phyloP scores from a whole-genome alignment of 139 green algal species.

The Gonium pectorale region DNA sequence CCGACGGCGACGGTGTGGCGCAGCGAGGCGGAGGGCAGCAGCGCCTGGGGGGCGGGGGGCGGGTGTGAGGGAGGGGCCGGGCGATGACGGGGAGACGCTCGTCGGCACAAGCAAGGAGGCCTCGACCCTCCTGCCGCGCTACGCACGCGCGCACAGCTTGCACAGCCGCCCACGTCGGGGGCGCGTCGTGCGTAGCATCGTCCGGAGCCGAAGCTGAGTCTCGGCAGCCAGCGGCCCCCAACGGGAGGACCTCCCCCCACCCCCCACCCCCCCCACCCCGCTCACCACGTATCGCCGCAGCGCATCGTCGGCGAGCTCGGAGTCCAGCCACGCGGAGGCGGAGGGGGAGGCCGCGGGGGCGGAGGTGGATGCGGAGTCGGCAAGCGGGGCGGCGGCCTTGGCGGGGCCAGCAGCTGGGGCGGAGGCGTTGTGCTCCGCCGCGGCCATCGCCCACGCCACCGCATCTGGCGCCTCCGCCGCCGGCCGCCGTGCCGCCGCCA shows the following conservation, averaged over 20 bases:
- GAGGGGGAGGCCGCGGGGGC: no score
- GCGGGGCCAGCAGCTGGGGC: background rate
- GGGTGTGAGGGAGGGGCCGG: no score
- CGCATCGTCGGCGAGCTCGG: conserved; percentile 18
- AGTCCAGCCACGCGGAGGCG: background rate
- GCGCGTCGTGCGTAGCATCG: no score
- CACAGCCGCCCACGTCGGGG: no score
- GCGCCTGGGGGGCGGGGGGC: background rate
- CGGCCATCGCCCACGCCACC: background rate
- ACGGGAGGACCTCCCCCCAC: no score
- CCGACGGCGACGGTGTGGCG: background rate
- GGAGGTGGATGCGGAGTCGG: background rate
- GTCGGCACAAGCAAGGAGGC: no score
- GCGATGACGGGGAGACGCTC: no score
- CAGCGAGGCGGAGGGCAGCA: background rate
- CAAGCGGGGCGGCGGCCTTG: no score
- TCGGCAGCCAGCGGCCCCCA: no score
- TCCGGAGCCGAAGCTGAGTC: no score
- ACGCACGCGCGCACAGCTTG: no score
- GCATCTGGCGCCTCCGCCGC: background rate
- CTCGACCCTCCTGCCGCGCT: no score
- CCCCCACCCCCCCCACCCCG: background rate
- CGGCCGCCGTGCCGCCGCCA: background rate
- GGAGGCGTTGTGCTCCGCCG: background rate
- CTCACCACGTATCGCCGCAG: conserved; percentile 20